phyloP scores from a whole-genome alignment of 148 eudicot species.

The Cornus florida region DNA sequence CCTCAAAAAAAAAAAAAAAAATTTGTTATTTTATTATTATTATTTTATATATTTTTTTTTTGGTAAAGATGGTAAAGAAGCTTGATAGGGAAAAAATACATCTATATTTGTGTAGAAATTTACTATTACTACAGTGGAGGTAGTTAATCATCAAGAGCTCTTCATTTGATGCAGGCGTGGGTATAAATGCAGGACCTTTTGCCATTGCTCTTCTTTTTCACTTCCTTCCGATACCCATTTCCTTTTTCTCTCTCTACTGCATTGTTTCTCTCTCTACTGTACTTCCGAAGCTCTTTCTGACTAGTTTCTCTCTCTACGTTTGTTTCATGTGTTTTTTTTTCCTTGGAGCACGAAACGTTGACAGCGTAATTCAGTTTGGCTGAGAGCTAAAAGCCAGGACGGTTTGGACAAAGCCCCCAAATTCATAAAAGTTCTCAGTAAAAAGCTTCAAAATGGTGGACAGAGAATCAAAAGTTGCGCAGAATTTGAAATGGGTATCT shows the following conservation, averaged over 20 bases:
- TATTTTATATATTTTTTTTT: no score
- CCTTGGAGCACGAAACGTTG: conserved; percentile 4
- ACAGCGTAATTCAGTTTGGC: background rate
- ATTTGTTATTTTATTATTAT: no score
- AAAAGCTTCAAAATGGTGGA: conserved; percentile 43
- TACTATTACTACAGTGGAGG: conserved; percentile 59
- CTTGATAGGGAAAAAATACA: background rate
- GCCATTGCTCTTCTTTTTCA: conserved; percentile 22
- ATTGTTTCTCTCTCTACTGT: conserved; percentile 15
- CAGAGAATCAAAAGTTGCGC: conserved; percentile 52
- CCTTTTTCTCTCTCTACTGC: conserved; percentile 22
- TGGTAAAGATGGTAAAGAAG: no score
- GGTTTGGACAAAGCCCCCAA: conserved; percentile 28
- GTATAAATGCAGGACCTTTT: conserved; percentile 58
- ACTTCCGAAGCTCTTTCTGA: conserved; percentile 16
- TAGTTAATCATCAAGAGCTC: conserved; percentile 96
- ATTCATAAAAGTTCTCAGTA: conserved; percentile 35
- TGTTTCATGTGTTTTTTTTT: background rate
- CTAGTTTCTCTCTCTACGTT: conserved; percentile 28
- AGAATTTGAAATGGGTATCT: conserved; percentile 73
- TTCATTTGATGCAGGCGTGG: conserved; percentile 80
- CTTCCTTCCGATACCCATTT: conserved; percentile 15
- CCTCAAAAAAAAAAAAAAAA: no score
- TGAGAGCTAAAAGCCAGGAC: conserved; percentile 2
- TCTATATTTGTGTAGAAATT: background rate